Evolutionary conservation across 257 asterid genomes (phyloP).

Genomic region (Penstemon barbatus): DNA sequence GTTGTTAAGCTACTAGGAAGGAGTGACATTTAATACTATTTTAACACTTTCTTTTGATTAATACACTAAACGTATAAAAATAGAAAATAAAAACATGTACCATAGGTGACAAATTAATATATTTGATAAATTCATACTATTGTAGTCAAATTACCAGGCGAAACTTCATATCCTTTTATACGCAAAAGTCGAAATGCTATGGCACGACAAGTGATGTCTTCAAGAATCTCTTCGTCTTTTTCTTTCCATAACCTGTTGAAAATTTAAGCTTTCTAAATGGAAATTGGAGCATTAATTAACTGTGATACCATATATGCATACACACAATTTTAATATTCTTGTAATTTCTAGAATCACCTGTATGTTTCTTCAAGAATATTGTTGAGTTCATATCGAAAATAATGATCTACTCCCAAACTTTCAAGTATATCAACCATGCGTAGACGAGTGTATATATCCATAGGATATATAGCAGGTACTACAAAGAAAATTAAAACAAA

Average conservation of each 20-base stretch:
- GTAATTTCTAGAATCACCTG: constrained; percentile 16
- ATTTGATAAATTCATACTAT: too few relatives aligned
- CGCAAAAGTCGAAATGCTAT: constrained; percentile 38
- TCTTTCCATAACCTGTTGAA: not conserved
- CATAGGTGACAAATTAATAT: too few relatives aligned
- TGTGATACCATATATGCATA: not conserved
- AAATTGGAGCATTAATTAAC: not conserved
- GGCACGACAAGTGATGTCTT: constrained; percentile 26
- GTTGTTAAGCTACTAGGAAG: too few relatives aligned
- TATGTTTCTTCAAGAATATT: constrained; percentile 26
- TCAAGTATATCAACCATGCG: constrained; percentile 33
- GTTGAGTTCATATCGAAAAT: constrained; percentile 31
- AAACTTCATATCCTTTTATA: constrained; percentile 18
- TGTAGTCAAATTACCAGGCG: constrained; percentile 16
- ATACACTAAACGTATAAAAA: too few relatives aligned
- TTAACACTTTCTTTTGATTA: too few relatives aligned
- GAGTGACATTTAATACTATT: too few relatives aligned
- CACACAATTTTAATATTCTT: too few relatives aligned
- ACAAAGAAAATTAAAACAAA: not conserved
- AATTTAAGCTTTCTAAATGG: not conserved
- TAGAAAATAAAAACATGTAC: too few relatives aligned
- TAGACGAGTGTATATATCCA: constrained; percentile 21
- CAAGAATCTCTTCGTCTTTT: constrained; percentile 24
- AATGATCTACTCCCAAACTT: constrained; percentile 36
- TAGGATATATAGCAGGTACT: constrained; percentile 25